Base-by-base conservation (phyloP, 2,329 filamentous ascomycete species). In the Venturiaceae sp. region DNA sequence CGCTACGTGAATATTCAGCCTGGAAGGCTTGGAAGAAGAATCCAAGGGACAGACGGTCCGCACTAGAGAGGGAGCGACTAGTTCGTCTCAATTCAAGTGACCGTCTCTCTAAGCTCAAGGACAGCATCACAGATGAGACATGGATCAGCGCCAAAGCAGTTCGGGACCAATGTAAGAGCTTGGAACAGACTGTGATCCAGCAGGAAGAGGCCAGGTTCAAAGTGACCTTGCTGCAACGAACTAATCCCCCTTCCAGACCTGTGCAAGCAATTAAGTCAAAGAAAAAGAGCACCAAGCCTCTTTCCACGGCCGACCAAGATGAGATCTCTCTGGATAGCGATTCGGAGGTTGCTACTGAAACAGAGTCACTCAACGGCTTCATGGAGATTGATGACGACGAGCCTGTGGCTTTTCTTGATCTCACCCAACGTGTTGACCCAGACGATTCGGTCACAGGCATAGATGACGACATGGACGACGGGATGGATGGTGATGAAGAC, bases 131-230 rank as follows among this genome's bases (percentile, higher is more conserved):
- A 23, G 64, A 68, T 1, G 72, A 79, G 16, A 67, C 75, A 32
- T 90, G 85, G 81, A 68, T 71, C 11, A 80, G 74, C 7, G 72
- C 74, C 23, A 64, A 70, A 1, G 77, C 84, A 14, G 67, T 94
- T 14, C 72, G 75, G 28, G 72, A 71, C 5, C 81, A 83, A 64
- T 83, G 84, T 53, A 70, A 73, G 11, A 79, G 73, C 36, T 73
- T 95, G 58, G 84, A 92, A 60, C 73, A 76, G 4, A 90, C 79
- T 3, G 71, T 96, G 0, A 79, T 82, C 36, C 80, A 87, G 58
- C 80, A 81, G 53, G 74, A 85, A 64, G 70, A 81, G 39, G 68
- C 78, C 8, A 65, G 67, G 30, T 83, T 77, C 77, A 74, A 74
- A 53, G 62, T 57, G 14, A 21, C 32, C n/a, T 33, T 59, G 8